Conservation (phyloP, 1,284 basidiomycete species). For the Rhodotorula sp. region DNA sequence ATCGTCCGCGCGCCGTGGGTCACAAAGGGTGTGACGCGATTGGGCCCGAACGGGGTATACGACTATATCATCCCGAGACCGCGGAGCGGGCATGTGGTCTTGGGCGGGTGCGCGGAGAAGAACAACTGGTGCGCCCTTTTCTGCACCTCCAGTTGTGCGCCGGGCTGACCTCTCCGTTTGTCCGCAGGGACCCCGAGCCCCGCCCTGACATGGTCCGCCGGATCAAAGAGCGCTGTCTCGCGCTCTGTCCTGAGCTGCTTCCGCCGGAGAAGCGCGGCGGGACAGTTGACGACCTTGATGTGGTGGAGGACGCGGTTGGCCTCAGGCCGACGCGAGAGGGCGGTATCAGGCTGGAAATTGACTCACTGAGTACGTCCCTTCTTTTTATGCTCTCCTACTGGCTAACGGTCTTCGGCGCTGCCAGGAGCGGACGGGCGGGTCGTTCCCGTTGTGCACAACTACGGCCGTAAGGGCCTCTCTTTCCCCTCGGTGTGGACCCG, state of each 20-base stretch:
- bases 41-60: conserved; percentile 52
- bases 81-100: conserved; percentile 57
- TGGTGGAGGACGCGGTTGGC: conserved; percentile 69
- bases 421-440: conserved; percentile 25
- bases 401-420: background rate
- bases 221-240: conserved; percentile 63
- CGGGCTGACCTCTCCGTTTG: background rate
- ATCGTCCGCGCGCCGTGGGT: conserved; percentile 61
- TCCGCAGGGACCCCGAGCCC: conserved; percentile 59
- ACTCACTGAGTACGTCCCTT: background rate
- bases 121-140: conserved; percentile 63
- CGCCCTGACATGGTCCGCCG: conserved; percentile 63
- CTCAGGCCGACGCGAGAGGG: conserved; percentile 58
- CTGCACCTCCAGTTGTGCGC: background rate
- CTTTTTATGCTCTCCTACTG: background rate
- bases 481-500: conserved; percentile 39
- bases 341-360: conserved; percentile 56
- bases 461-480: conserved; percentile 41
- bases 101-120: conserved; percentile 65
- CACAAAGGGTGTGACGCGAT: conserved; percentile 62
- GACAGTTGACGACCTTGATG: conserved; percentile 64
- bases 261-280: conserved; percentile 55
- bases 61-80: conserved; percentile 68
- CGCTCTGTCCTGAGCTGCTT: conserved; percentile 66
- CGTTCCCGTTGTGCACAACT: conserved; percentile 57